Conservation (phyloP, 345 rosid species). For the Aquilaria malaccensis region DNA sequence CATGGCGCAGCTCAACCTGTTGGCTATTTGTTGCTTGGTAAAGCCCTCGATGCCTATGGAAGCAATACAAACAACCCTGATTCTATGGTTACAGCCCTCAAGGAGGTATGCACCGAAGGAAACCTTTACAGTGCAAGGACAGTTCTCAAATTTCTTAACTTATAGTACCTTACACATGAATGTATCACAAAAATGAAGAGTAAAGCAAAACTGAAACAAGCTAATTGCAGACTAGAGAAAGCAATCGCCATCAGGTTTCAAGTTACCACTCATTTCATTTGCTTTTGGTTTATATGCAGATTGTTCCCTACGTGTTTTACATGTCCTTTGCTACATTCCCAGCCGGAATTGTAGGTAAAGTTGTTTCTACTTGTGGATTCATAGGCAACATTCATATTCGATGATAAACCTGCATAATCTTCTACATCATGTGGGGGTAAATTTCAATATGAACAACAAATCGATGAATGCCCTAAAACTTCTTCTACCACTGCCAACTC, state of each 20-base stretch:
- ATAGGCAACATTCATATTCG: neutral
- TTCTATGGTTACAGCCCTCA: conserved; percentile 35
- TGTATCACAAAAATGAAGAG: no score
- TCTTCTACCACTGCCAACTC: neutral
- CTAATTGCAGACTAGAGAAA: no score
- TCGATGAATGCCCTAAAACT: no score
- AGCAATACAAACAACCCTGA: conserved; percentile 18
- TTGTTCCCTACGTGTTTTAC: conserved; percentile 62
- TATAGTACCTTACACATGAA: no score
- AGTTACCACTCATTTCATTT: neutral
- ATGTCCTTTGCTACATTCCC: conserved; percentile 69
- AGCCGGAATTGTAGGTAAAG: conserved; percentile 55
- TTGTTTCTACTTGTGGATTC: neutral
- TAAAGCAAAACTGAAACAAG: no score
- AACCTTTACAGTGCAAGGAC: no score
- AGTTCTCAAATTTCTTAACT: no score
- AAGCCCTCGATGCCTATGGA: conserved; percentile 54
- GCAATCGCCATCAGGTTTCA: neutral
- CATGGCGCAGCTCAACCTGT: conserved; percentile 60
- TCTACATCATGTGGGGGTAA: neutral
- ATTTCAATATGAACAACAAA: neutral
- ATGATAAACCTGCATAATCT: neutral
- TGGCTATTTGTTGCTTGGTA: conserved; percentile 51
- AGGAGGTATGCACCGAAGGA: conserved; percentile 18
- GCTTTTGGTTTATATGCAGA: conserved; percentile 19